Evolutionary conservation across 2,329 filamentous ascomycete genomes (phyloP), one percentile per base, ranked within the genome.

Genomic region (Fusarium verticillioides): DNA sequence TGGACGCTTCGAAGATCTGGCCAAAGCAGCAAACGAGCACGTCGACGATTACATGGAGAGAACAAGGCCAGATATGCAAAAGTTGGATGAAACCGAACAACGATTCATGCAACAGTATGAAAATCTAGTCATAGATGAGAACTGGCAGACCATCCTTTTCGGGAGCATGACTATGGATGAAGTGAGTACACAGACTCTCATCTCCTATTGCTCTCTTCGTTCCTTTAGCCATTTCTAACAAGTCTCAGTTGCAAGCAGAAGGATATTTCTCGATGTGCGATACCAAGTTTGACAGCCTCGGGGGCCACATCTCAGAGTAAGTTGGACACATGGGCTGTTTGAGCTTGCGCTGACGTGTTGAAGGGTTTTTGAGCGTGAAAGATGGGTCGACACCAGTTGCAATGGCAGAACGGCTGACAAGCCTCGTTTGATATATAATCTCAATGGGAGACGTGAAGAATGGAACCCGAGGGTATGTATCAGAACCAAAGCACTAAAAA

Each of bases 121-220:
- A 21, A 63, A 75, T 19, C 47, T 80, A 15, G 40, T 75, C 10
- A 58, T 77, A 12, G 80, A 81, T n/a, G 78, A 81, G 23, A 69
- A 77, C 34, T 82, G 79, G 80, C 80, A 81, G 53, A 64, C 46
- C 9, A 57, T 77, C 4, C 47, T 81, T 4, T 81, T 81, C 23
- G 64, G 69, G n/a, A 77, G 75, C 21, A 36, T 79, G 42, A 81
- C 79, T 9, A 79, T 79, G 60, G 77, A 81, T n/a, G 79, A 82
- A 61, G 79, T 77, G 53, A 60, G 67, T 58, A 5, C 34, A 9
- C 12, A 40, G 32, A 57, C 18, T n/a, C 18, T 15, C 15, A 37
- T 23, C 9, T 19, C 4, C 32, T 32, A 16, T 19, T 23, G 19
- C 28, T 26, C 23, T 43, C 16, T 53, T 39, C 18, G 32, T 53